phyloP scores from a whole-genome alignment of 2,329 filamentous ascomycete species.

The Metarhizium brunneum region DNA sequence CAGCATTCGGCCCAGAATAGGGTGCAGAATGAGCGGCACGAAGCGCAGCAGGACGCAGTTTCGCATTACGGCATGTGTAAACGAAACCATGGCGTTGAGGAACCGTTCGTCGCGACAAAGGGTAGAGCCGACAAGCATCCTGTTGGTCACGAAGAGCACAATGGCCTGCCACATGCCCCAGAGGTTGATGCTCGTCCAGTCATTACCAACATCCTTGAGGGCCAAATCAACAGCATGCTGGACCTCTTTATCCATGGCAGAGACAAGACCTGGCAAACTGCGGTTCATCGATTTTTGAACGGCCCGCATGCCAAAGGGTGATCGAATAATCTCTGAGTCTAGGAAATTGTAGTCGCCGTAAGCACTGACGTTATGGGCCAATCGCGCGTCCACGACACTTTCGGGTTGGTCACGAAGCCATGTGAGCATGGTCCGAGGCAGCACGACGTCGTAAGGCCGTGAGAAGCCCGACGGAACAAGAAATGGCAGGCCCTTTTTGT shows the following conservation, averaged over 20 bases:
- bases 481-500: constrained; percentile 30
- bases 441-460: constrained; percentile 32
- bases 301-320: constrained; percentile 30
- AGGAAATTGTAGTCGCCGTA: constrained; percentile 34
- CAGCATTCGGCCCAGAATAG: constrained; percentile 36
- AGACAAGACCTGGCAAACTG: constrained; percentile 27
- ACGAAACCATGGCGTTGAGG: constrained; percentile 36
- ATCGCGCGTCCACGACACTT: constrained; percentile 27
- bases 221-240: constrained; percentile 23
- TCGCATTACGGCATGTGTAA: constrained; percentile 39
- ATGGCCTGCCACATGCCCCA: constrained; percentile 35
- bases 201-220: constrained; percentile 22
- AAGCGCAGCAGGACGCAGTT: constrained; percentile 35
- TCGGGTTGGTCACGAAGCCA: constrained; percentile 42
- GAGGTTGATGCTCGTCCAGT: constrained; percentile 31
- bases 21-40: constrained; percentile 37
- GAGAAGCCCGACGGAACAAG: constrained; percentile 31
- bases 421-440: constrained; percentile 31
- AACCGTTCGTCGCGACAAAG: constrained; percentile 34
- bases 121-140: constrained; percentile 29
- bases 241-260: constrained; percentile 32
- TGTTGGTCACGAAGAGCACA: constrained; percentile 33
- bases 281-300: constrained; percentile 34
- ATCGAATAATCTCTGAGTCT: constrained; percentile 20
- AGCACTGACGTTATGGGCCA: constrained; percentile 30